phyloP scores from a whole-genome alignment of 176 grass and related monocot species.

The Eleusine indica region DNA sequence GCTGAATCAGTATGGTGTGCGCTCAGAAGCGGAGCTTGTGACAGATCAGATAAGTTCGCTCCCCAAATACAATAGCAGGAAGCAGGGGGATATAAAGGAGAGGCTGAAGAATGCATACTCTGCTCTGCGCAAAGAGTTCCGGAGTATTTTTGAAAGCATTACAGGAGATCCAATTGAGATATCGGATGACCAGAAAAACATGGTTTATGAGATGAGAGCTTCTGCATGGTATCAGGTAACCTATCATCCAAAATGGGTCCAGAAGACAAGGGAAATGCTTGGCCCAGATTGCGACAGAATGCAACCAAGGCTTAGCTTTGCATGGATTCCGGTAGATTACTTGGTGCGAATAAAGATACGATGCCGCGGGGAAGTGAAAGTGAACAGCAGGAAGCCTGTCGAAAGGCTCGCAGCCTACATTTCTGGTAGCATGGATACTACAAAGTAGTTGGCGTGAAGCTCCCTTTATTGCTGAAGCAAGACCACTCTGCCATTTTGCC shows the following conservation, averaged over 20 bases:
- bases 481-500: slow-evolving; percentile 67
- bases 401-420: slow-evolving; percentile 72
- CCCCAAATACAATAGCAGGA: slow-evolving; percentile 67
- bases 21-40: slow-evolving; percentile 80
- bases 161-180: slow-evolving; percentile 40
- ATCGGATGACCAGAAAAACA: slow-evolving; percentile 55
- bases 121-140: slow-evolving; percentile 62
- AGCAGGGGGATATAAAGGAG: slow-evolving; percentile 78
- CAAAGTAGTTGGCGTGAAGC: neutral
- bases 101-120: slow-evolving; percentile 73
- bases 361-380: slow-evolving; percentile 32
- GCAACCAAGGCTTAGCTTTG: slow-evolving; percentile 68
- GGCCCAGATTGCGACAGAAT: slow-evolving; percentile 43
- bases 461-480: slow-evolving; percentile 40
- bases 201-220: slow-evolving; percentile 63
- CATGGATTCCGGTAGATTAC: slow-evolving; percentile 84
- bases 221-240: slow-evolving; percentile 96
- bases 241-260: slow-evolving; percentile 72
- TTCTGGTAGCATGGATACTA: slow-evolving; percentile 51
- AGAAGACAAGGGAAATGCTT: slow-evolving; percentile 49
- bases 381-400: slow-evolving; percentile 49
- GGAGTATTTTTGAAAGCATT: slow-evolving; percentile 55
- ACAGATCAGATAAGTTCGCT: slow-evolving; percentile 79
- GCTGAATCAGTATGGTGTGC: slow-evolving; percentile 67
- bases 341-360: slow-evolving; percentile 70